Percentiles rank a stretch among this genome's conserved stretches.
Evolutionary conservation across 164 flowering plant species (phyloP).

Genomic region (Umbellularia californica): DNA sequence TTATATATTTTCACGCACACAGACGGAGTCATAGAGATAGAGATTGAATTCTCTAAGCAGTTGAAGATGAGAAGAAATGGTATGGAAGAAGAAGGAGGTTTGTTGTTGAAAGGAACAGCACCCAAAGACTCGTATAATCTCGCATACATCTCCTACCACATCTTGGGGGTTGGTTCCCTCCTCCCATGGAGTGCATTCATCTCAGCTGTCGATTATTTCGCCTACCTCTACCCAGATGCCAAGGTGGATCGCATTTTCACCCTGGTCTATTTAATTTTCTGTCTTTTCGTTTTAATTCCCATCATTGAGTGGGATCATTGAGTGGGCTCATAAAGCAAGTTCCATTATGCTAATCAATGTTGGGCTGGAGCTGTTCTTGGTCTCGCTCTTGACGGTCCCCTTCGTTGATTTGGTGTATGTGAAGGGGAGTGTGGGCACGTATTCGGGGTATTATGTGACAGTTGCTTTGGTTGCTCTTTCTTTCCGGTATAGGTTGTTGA

Average conservation of each 20-base stretch:
- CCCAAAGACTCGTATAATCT: conserved; percentile 67
- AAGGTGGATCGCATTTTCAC: conserved; percentile 82
- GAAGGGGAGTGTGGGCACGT: conserved; percentile 58
- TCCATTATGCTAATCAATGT: conserved; percentile 55
- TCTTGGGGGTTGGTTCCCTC: conserved; percentile 71
- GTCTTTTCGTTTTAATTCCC: conserved; percentile 37
- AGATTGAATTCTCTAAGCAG: background rate
- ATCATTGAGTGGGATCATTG: conserved; percentile 46
- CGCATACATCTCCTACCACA: conserved; percentile 80
- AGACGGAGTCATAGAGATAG: background rate
- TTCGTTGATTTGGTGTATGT: conserved; percentile 62
- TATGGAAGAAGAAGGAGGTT: background rate
- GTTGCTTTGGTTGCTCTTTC: conserved; percentile 46
- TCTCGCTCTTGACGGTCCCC: conserved; percentile 61
- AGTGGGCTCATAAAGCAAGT: conserved; percentile 43
- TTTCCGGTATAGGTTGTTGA: too few relatives aligned
- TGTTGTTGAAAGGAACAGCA: conserved; percentile 8
- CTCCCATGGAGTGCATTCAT: conserved; percentile 98
- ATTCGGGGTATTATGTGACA: conserved; percentile 65
- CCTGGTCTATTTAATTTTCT: conserved; percentile 62
- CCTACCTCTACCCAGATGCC: background rate
- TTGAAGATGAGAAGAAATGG: background rate
- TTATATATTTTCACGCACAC: too few relatives aligned
- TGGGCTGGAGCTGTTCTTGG: conserved; percentile 55
- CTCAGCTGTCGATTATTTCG: conserved; percentile 21